Evolutionary conservation across 345 rosid genomes (phyloP), one percentile per base, ranked within the genome.

Genomic region (Syzygium grande): DNA sequence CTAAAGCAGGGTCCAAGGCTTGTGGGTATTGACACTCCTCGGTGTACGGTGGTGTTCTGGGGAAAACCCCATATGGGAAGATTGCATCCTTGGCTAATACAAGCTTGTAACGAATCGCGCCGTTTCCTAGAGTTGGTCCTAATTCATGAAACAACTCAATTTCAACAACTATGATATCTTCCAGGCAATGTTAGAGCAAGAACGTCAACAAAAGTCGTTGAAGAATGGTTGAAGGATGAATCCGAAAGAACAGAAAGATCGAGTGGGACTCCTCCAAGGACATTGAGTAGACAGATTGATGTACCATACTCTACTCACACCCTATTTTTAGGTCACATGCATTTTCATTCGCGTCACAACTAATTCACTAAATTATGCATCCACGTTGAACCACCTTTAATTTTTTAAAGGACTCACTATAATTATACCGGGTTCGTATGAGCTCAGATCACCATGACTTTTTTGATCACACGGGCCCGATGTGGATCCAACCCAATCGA

Each of bases 11-110:
- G 79, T 96, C 92, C 38, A 96, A 91, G 77, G 95, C 91, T 30
- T 94, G 97, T 2, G 96, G 97, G 86, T 84, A 68, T 80, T 97
- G 97, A 68, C 99, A 97, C 90, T 97, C 99, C 87, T 97, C 98
- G 11, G 89, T 73, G 88, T 93, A 91, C 52, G 51, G 65, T 38
- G 92, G 89, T 23, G 95, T 92, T 88, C 91, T 93, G 38, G 92
- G 95, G 79, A 91, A 93, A 55, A 92, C 87, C 49, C 95, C 94
- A n/a, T 88, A 90, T 51, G 80, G 61, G 86, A 65, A 91, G 13
- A 92, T 53, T 41, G 95, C 98, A 89, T 97, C 99, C 90, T 78
- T 92, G 54, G 99, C 98, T 89, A 94, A 86, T 19, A 97, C 94
- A 25, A 97, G 90, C 93, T 84, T 94, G 49, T 94, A 90, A 38